Evolutionary conservation across 1,284 basidiomycete species (phyloP).

Genomic region (Fomitopsis betulina): DNA sequence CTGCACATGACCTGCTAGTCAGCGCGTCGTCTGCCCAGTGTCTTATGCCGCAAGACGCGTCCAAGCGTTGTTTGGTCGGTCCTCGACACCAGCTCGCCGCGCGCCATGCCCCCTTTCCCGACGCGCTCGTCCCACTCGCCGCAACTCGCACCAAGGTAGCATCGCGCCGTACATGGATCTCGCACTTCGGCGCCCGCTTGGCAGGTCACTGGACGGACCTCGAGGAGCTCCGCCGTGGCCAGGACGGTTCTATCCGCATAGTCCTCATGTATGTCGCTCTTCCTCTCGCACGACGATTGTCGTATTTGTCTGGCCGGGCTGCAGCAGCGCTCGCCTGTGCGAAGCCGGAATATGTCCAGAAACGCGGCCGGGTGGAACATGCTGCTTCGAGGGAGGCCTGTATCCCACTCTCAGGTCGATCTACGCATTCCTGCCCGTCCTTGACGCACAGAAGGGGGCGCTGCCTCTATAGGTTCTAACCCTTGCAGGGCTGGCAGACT

Average conservation of each 20-base stretch:
- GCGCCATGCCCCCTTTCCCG: not conserved
- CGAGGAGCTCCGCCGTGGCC: not conserved
- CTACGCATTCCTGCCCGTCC: not conserved
- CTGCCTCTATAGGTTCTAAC: not conserved
- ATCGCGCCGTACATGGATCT: not conserved
- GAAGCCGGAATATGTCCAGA: not conserved
- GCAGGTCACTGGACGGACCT: slow-evolving; percentile 1
- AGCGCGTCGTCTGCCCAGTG: not conserved
- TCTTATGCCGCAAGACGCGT: not conserved
- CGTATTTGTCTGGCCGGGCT: not conserved
- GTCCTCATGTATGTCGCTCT: not conserved
- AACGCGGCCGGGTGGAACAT: not conserved
- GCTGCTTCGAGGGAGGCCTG: not conserved
- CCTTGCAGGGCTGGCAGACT: not conserved
- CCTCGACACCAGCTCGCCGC: not conserved
- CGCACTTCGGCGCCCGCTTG: not conserved
- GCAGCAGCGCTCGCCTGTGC: not conserved
- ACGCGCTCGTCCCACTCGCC: not conserved
- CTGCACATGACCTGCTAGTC: slow-evolving; percentile 1
- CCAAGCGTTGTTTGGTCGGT: not conserved
- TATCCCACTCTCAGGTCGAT: not conserved
- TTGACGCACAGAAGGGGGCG: not conserved
- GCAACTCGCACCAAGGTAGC: not conserved
- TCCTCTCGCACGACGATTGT: not conserved
- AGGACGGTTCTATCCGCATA: not conserved